Percentiles rank a stretch among this genome's conserved stretches.
Evolutionary conservation across 805 yeast genomes (phyloP).

Genomic region (Candida insectorum): DNA sequence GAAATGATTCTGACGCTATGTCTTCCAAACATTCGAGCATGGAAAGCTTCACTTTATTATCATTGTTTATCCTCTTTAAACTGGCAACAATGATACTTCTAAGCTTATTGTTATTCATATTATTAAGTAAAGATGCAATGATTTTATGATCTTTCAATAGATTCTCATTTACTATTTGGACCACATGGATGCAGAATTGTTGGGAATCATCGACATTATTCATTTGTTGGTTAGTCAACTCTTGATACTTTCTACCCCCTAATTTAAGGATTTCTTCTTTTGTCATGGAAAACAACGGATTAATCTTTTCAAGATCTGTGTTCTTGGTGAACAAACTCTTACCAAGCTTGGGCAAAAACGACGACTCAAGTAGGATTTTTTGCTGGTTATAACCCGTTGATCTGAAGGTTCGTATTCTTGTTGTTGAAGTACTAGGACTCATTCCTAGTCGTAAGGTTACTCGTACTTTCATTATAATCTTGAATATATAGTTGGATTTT

Average conservation of each 20-base stretch:
- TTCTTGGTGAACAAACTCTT: conserved; percentile 12
- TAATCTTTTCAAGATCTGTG: conserved; percentile 17
- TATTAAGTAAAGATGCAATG: conserved; percentile 17
- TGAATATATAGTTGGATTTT: too few species aligned
- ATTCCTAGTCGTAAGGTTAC: too few species aligned
- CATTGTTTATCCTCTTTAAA: conserved; percentile 5
- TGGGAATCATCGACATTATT: conserved; percentile 21
- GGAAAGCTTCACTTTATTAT: conserved; percentile 16
- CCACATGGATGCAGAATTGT: conserved; percentile 25
- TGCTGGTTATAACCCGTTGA: neutral
- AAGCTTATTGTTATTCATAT: conserved; percentile 18
- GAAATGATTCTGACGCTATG: conserved; percentile 18
- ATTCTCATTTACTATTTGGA: conserved; percentile 26
- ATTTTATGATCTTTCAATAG: conserved; percentile 23
- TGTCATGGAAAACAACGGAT: conserved; percentile 30
- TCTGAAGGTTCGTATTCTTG: neutral
- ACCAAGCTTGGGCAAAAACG: conserved; percentile 6
- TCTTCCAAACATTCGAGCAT: conserved; percentile 24
- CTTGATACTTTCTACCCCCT: conserved; percentile 18
- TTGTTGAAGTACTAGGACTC: too few species aligned
- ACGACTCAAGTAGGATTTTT: neutral
- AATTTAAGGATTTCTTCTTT: conserved; percentile 24
- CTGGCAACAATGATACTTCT: conserved; percentile 12
- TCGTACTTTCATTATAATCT: too few species aligned
- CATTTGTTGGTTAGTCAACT: conserved; percentile 25